These are phyloP conservation scores for Arthrobotrys sphaeroides DNA, from an alignment of 2,329 filamentous ascomycete species.

Conservation along the genomic window DNA sequence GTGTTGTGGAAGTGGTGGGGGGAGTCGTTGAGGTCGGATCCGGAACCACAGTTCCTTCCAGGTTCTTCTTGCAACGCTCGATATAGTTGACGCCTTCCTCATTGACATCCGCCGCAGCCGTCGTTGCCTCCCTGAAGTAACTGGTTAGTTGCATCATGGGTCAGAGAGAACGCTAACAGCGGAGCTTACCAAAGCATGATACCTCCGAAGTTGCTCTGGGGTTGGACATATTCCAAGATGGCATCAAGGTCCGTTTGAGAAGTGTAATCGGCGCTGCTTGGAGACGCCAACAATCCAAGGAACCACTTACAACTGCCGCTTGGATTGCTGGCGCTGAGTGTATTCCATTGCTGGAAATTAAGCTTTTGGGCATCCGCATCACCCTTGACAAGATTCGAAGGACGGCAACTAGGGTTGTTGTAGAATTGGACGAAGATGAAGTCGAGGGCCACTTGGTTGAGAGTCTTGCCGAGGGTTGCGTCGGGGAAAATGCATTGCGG, in stretches of 20 bases:
- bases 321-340: slow-evolving; percentile 17
- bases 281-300: slow-evolving; percentile 26
- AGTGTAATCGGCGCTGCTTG: slow-evolving; percentile 28
- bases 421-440: slow-evolving; percentile 65
- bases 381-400: slow-evolving; percentile 23
- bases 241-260: slow-evolving; percentile 10
- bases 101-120: slow-evolving; percentile 29
- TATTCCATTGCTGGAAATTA: slow-evolving; percentile 44
- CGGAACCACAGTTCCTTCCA: slow-evolving; percentile 13
- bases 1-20: slow-evolving; percentile 1
- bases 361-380: background rate
- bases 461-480: slow-evolving; percentile 14
- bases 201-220: slow-evolving; percentile 39
- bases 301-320: slow-evolving; percentile 8
- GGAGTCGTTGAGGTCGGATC: slow-evolving; percentile 18
- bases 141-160: background rate
- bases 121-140: slow-evolving; percentile 34
- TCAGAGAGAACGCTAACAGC: background rate
- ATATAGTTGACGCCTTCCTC: slow-evolving; percentile 29
- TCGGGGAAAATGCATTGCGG: slow-evolving; percentile 54
- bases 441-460: slow-evolving; percentile 56
- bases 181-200: slow-evolving; percentile 43
- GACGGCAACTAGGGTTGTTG: slow-evolving; percentile 61
- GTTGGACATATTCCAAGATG: slow-evolving; percentile 14
- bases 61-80: slow-evolving; percentile 26